Evolutionary conservation across 441 rosid species (phyloP).

Genomic region (Theobroma grandiflorum): DNA sequence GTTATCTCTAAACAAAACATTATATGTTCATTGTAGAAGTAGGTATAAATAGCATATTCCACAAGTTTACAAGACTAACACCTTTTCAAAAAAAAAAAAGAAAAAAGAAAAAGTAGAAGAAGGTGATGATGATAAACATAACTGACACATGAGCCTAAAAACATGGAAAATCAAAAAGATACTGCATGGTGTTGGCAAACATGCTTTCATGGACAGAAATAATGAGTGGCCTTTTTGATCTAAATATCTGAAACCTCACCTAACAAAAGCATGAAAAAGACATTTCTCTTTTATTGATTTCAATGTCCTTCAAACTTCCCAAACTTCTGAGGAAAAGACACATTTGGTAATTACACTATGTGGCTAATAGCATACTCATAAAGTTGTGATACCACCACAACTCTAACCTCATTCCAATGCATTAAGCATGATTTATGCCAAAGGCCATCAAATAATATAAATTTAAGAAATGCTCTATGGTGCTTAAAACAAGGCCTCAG

Average conservation of each 20-base stretch:
- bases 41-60: background rate
- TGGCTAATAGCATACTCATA: background rate
- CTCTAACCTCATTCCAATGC: background rate
- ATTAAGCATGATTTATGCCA: background rate
- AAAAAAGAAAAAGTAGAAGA: too few relatives aligned
- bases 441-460: background rate
- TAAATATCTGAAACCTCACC: background rate
- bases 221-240: background rate
- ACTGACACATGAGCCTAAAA: background rate
- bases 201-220: background rate
- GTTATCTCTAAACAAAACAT: background rate
- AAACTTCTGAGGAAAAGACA: background rate
- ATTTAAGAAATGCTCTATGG: background rate
- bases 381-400: background rate
- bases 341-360: background rate
- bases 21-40: background rate
- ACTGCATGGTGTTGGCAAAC: slow-evolving; percentile 2
- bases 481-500: background rate
- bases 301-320: background rate
- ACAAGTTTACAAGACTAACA: background rate
- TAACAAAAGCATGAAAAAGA: background rate
- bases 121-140: background rate
- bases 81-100: background rate
- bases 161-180: background rate
- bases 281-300: background rate